These are phyloP conservation scores for Isabelozyma gotoi DNA, from an alignment of 805 yeast genomes.

Conservation along the genomic window DNA sequence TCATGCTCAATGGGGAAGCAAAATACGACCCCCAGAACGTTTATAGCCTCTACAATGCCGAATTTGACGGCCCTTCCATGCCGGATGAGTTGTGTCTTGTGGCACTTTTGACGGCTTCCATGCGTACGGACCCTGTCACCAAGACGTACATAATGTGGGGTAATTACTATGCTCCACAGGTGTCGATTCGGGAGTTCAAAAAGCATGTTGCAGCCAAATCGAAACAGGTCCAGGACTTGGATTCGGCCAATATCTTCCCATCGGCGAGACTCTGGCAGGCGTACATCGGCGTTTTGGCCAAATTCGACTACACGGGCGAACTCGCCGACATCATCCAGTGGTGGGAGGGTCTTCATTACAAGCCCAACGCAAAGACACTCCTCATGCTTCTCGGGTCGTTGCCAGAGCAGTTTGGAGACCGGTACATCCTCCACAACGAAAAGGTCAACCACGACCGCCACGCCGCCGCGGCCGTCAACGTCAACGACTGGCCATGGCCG, in stretches of 20 bases:
- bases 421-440: conserved; percentile 37
- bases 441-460: conserved; percentile 17
- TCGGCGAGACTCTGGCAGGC: conserved; percentile 46
- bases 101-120: conserved; percentile 52
- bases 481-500: conserved; percentile 7
- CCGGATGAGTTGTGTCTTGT: conserved; percentile 33
- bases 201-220: conserved; percentile 26
- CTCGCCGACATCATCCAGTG: conserved; percentile 50
- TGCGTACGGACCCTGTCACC: conserved; percentile 19
- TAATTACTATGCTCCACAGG: conserved; percentile 53
- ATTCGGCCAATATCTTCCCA: conserved; percentile 38
- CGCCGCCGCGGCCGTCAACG: neutral
- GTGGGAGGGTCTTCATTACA: conserved; percentile 50
- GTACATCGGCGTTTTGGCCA: conserved; percentile 52
- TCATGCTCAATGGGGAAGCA: conserved; percentile 38
- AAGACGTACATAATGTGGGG: neutral
- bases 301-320: conserved; percentile 48
- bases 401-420: conserved; percentile 34
- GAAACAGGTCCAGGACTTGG: conserved; percentile 9
- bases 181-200: conserved; percentile 59
- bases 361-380: conserved; percentile 42
- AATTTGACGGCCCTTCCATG: conserved; percentile 13
- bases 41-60: conserved; percentile 26
- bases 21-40: conserved; percentile 24
- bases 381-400: conserved; percentile 36